phyloP scores from a whole-genome alignment of 768 basidiomycete species.

The Kwoniella sp. region DNA sequence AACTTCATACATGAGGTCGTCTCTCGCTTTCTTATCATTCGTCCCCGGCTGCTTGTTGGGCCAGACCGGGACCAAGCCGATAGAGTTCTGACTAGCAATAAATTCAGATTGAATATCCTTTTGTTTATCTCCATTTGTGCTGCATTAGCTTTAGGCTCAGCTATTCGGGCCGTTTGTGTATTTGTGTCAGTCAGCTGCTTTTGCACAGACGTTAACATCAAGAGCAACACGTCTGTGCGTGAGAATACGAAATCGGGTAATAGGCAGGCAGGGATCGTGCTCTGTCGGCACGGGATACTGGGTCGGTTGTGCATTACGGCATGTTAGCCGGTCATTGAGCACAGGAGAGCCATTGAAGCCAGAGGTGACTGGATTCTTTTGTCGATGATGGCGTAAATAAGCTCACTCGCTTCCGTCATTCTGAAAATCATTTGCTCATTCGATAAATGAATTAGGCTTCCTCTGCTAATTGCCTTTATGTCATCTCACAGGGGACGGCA shows the following conservation, averaged over 20 bases:
- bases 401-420: slow-evolving; percentile 3
- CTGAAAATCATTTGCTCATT: neutral
- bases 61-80: neutral
- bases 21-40: too few relatives aligned
- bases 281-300: neutral
- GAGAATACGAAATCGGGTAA: neutral
- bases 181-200: neutral
- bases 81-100: too few relatives aligned
- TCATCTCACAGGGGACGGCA: too few relatives aligned
- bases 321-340: neutral
- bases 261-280: too few relatives aligned
- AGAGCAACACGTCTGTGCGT: neutral
- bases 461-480: neutral
- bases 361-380: too few relatives aligned
- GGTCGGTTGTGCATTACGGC: neutral
- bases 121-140: slow-evolving; percentile 1
- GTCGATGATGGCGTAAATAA: neutral
- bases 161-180: neutral
- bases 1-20: too few relatives aligned
- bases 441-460: neutral
- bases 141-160: slow-evolving; percentile 1
- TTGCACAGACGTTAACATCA: too few relatives aligned
- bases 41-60: too few relatives aligned
- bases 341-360: too few relatives aligned
- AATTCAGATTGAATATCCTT: neutral